Evolutionary conservation across 73 alveolate genomes (phyloP).

Genomic region (Tetrahymena thermophila): DNA sequence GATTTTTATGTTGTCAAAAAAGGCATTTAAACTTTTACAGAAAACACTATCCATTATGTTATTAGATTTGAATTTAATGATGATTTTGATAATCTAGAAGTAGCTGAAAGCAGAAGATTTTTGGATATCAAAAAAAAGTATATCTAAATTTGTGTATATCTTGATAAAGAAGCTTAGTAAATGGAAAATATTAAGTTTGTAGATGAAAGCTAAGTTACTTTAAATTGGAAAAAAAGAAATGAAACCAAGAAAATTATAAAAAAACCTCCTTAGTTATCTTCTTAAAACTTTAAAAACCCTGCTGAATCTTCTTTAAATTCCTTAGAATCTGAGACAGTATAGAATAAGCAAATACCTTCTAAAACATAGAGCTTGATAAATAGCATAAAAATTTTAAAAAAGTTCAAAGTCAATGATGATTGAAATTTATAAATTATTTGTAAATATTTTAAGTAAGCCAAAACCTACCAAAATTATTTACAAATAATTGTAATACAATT

Average conservation of each 20-base stretch:
- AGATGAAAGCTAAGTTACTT: not conserved
- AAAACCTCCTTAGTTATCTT: not conserved
- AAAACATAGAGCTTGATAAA: not conserved
- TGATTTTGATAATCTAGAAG: not conserved
- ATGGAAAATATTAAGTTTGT: not conserved
- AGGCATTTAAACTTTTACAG: not conserved
- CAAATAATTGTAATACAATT: not conserved
- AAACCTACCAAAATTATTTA: too few relatives aligned
- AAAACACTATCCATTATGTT: not conserved
- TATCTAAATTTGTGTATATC: not conserved
- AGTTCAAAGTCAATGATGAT: not conserved
- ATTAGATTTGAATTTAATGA: not conserved
- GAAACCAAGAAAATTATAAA: not conserved
- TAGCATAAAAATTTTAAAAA: not conserved
- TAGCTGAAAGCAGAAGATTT: not conserved
- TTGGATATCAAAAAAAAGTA: not conserved
- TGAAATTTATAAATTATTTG: not conserved
- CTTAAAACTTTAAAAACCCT: not conserved
- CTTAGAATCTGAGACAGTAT: not conserved
- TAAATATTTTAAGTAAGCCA: not conserved
- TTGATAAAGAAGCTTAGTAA: not conserved
- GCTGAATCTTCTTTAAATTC: not conserved
- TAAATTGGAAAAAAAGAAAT: not conserved
- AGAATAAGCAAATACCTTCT: not conserved
- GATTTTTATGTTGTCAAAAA: not conserved